These are phyloP conservation scores for Dioscorea alata DNA, from an alignment of 106 monocot species.

Conservation along the genomic window DNA sequence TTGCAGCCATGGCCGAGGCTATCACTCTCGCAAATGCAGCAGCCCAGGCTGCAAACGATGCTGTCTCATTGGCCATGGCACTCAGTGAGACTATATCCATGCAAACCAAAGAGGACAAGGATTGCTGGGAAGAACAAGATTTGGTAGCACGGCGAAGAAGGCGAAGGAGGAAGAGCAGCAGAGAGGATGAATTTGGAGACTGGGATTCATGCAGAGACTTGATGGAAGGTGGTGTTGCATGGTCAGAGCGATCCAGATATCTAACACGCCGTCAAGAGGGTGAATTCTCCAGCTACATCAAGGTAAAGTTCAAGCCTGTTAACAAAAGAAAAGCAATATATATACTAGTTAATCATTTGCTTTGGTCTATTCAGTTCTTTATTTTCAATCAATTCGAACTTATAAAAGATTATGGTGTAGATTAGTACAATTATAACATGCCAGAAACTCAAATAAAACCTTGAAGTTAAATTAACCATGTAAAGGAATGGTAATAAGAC, in stretches of 20 bases:
- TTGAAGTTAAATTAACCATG: too few species aligned
- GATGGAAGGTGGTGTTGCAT: constrained; percentile 7
- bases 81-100: constrained; percentile 1
- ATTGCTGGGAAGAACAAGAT: neutral
- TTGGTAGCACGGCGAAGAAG: constrained; percentile 9
- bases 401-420: too few species aligned
- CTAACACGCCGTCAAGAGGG: constrained; percentile 43
- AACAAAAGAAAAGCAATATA: neutral
- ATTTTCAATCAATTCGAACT: too few species aligned
- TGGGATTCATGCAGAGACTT: neutral
- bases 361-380: too few species aligned
- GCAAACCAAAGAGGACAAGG: neutral
- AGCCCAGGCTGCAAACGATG: constrained; percentile 16
- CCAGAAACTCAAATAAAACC: too few species aligned
- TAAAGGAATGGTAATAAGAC: too few species aligned
- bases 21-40: constrained; percentile 23
- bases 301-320: constrained; percentile 8
- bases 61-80: constrained; percentile 10
- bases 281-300: constrained; percentile 48
- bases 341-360: too few species aligned
- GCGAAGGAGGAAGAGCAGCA: constrained; percentile 18
- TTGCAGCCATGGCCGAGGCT: constrained; percentile 9
- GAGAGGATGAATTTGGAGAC: neutral
- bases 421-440: too few species aligned
- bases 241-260: constrained; percentile 20